phyloP scores from a whole-genome alignment of 2,329 filamentous ascomycete species.

The Sarocladium oryzae region DNA sequence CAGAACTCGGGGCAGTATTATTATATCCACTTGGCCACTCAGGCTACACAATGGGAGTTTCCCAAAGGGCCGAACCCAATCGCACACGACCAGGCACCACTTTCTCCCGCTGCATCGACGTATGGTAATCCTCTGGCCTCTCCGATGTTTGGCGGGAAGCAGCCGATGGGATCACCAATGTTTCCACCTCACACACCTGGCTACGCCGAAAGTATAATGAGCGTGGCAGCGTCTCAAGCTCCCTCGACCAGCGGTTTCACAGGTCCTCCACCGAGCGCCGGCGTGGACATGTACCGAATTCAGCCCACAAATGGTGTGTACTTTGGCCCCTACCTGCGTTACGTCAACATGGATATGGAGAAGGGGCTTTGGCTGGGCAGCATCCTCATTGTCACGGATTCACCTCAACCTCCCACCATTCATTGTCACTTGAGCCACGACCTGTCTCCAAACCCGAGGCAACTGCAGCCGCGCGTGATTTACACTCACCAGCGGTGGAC shows the following conservation, averaged over 20 bases:
- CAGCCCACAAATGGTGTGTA: conserved; percentile 94
- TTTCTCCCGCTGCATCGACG: conserved; percentile 74
- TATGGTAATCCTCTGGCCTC: conserved; percentile 70
- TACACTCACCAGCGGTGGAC: conserved; percentile 88
- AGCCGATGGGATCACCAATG: conserved; percentile 65
- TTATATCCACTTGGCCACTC: conserved; percentile 92
- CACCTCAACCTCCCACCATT: conserved; percentile 87
- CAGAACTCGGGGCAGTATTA: conserved; percentile 97
- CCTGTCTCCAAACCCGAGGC: conserved; percentile 84
- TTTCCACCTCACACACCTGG: conserved; percentile 77
- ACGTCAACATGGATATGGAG: conserved; percentile 95
- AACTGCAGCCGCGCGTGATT: conserved; percentile 76
- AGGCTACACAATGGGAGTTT: conserved; percentile 98
- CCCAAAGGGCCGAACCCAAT: conserved; percentile 91
- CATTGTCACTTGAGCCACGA: conserved; percentile 89
- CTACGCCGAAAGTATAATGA: conserved; percentile 81
- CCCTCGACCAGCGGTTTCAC: conserved; percentile 78
- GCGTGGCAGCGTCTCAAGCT: conserved; percentile 65
- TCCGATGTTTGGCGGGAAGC: conserved; percentile 51
- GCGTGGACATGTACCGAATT: conserved; percentile 91
- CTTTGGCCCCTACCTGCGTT: conserved; percentile 92
- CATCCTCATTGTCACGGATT: conserved; percentile 87
- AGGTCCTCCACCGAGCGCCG: conserved; percentile 80
- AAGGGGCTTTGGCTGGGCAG: conserved; percentile 87
- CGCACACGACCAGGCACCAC: conserved; percentile 70